Evolutionary conservation across 2,329 filamentous ascomycete genomes (phyloP), one percentile per base, ranked within the genome.

Genomic region (Acrodontium crateriforme): DNA sequence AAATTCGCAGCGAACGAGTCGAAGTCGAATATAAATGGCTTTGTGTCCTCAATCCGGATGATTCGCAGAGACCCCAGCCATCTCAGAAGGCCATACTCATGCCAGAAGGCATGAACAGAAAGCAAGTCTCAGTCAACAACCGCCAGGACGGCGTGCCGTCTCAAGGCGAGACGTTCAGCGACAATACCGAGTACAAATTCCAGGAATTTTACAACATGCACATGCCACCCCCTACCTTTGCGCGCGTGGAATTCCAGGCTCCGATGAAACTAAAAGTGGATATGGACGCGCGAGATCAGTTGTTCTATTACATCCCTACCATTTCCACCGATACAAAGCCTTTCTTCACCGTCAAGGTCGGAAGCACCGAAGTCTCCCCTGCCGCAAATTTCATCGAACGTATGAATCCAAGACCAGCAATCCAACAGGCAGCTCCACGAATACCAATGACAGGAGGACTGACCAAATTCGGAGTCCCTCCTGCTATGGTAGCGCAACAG

Each of bases 291-390:
- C 65, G 74, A 10, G 70, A 87, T 36, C 76, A 81, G 49, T 54
- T 93, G 11, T 95, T 85, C 82, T 71, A 83, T 57, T 95, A 94
- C 52, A 66, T 98, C 35, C 82, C 82, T 17, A 73, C 73, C 50
- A 71, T 69, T 12, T 95, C 87, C 13, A 94, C 87, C 5, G 87
- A 95, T 47, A 79, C 83, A 29, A 84, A 77, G 53, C 77, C 84
- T 15, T 83, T 91, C 51, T 98, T 89, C 56, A 92, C 85, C 4
- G 80, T 89, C 45, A 74, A 92, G 55, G 71, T 68, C 23, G 59
- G 55, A 33, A 63, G 61, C 32, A 64, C 56, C n/a, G 59, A 60
- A 24, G 67, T 82, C 52, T 81, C 82, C 34, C 58, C 65, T 2
- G 75, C 69, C 54, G 74, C 73, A 40, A 79, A 78, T 48, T 85